Evolutionary conservation across 2,329 filamentous ascomycete species (phyloP).

Genomic region (Teratosphaeria epicoccoides): DNA sequence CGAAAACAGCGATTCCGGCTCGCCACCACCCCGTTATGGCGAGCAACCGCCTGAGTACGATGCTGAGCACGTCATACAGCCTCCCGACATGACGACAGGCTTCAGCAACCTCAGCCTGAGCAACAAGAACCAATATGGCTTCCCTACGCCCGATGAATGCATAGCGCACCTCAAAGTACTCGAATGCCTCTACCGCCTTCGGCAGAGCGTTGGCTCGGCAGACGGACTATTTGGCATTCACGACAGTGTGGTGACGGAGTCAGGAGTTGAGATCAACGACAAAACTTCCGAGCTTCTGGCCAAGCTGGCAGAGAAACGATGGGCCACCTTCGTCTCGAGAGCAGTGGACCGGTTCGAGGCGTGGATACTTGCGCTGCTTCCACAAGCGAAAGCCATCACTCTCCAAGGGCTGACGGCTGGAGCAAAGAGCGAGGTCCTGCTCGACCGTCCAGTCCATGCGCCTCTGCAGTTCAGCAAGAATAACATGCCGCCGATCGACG

Average conservation of each 20-base stretch:
- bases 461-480: conserved; percentile 5
- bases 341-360: conserved; percentile 57
- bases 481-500: conserved; percentile 40
- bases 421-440: neutral
- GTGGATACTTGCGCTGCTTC: conserved; percentile 48
- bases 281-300: conserved; percentile 30
- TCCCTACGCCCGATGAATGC: conserved; percentile 46
- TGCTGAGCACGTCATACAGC: conserved; percentile 12
- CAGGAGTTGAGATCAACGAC: conserved; percentile 27
- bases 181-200: conserved; percentile 55
- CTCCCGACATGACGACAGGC: conserved; percentile 20
- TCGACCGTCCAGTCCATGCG: conserved; percentile 8
- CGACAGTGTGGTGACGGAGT: conserved; percentile 22
- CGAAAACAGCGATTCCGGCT: conserved; percentile 6
- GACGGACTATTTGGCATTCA: conserved; percentile 57
- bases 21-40: conserved; percentile 13
- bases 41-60: conserved; percentile 14
- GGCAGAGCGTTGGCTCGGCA: conserved; percentile 53
- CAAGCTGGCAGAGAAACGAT: conserved; percentile 58
- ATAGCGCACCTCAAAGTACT: conserved; percentile 66
- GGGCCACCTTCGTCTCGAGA: conserved; percentile 57
- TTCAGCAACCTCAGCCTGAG: conserved; percentile 25
- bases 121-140: conserved; percentile 10
- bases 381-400: conserved; percentile 8
- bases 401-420: neutral